Evolutionary conservation across 2,329 filamentous ascomycete genomes (phyloP), one percentile per base, ranked within the genome.

Genomic region (Lasiodiplodia sp.): DNA sequence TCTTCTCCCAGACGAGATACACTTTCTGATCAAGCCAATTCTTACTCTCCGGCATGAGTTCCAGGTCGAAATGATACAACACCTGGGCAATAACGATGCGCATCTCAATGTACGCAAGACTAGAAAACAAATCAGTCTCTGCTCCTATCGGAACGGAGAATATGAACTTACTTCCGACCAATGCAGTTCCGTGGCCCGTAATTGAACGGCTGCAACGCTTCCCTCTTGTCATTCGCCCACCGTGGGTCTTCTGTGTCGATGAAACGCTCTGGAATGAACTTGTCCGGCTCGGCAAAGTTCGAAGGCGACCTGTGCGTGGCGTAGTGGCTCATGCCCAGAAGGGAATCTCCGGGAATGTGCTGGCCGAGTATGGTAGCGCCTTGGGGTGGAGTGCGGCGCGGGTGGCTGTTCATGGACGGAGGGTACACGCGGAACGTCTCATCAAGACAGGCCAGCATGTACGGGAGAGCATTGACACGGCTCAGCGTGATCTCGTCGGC

Each of bases 371-470:
- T 73, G 0, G 76, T 71, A 23, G 76, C 76, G 2, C 82, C 82
- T 1, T 75, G 75, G 4, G 72, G 64, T 1, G 79, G 80, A 1
- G 78, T 77, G 10, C 74, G 38, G 5, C 79, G 73, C 0, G 80
- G 78, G 8, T 79, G 63, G 12, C 74, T 73, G 18, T 72, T 71
- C 2, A 79, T 73, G 2, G 80, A 78, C 0, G 81, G 81, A 1
- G 82, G 82, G 62, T 82, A 83, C 3, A 82, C 23, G 11, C 82
- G 77, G 47, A 83, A 71, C 0, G 75, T 73, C 69, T 84, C 82
- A 28, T 82, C 79, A 8, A 84, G 71, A 40, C 78, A 79, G 0
- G 51, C 64, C 11, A 56, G 16, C 14, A 66, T 51, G 44, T 66
- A 66, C 2, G 11, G 37, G 12, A 21, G 57, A 8, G 23, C 49